Evolutionary conservation across 768 basidiomycete genomes (phyloP).

Genomic region (Tulasnella calospora): DNA sequence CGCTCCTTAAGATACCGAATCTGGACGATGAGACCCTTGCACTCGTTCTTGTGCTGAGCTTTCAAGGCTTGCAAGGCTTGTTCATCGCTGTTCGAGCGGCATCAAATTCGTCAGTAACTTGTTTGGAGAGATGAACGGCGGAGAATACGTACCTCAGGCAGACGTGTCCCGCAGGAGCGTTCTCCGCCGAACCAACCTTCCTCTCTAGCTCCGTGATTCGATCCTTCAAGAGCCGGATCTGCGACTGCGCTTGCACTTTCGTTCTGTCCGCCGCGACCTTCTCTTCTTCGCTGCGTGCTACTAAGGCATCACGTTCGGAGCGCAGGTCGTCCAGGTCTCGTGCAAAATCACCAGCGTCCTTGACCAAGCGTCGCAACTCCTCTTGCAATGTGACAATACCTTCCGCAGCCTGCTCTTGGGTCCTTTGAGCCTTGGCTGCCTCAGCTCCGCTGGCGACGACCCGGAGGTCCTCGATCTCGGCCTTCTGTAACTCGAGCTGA

Average conservation of each 20-base stretch:
- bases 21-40: conserved; percentile 85
- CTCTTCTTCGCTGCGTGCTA: conserved; percentile 40
- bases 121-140: background rate
- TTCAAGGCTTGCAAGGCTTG: conserved; percentile 29
- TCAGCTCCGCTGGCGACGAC: conserved; percentile 17
- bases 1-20: conserved; percentile 90
- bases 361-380: conserved; percentile 68
- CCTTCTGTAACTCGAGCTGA: conserved; percentile 63
- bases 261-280: conserved; percentile 44
- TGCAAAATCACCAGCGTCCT: conserved; percentile 73
- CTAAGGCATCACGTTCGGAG: conserved; percentile 52
- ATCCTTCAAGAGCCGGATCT: conserved; percentile 61
- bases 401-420: background rate
- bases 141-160: conserved; percentile 51
- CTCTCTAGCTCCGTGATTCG: conserved; percentile 51
- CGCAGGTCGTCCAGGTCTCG: conserved; percentile 66
- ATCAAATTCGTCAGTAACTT: too few species aligned
- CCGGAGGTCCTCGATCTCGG: conserved; percentile 67
- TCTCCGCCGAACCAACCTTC: conserved; percentile 45
- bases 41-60: conserved; percentile 73
- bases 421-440: background rate
- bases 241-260: conserved; percentile 61
- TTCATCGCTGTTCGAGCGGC: background rate
- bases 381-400: conserved; percentile 30
- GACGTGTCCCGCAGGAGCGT: conserved; percentile 51